phyloP scores from a whole-genome alignment of 495 filamentous ascomycete genomes.

The Aspergillus ellipticus region DNA sequence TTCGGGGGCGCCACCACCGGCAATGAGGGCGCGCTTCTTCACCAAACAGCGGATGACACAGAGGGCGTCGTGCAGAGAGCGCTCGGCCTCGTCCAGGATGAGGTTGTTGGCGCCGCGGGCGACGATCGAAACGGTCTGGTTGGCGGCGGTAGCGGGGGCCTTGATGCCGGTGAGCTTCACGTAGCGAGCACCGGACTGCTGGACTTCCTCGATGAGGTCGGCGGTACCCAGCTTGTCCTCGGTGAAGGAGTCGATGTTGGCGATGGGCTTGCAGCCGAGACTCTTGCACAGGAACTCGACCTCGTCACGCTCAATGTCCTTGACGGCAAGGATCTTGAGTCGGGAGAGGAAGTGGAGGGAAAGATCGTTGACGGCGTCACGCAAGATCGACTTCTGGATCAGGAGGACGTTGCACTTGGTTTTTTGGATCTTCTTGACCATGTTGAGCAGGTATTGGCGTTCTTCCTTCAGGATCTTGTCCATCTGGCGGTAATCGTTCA shows the following conservation, averaged over 20 bases:
- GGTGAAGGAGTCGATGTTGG: slow-evolving; percentile 97
- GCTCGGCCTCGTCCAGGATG: slow-evolving; percentile 95
- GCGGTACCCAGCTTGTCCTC: slow-evolving; percentile 98
- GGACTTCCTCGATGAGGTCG: slow-evolving; percentile 89
- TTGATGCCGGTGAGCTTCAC: slow-evolving; percentile 94
- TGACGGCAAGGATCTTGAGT: slow-evolving; percentile 90
- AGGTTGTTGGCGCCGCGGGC: slow-evolving; percentile 90
- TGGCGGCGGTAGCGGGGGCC: slow-evolving; percentile 46
- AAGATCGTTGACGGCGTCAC: slow-evolving; percentile 96
- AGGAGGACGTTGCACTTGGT: slow-evolving; percentile 98
- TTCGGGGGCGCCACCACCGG: slow-evolving; percentile 93
- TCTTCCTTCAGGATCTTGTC: slow-evolving; percentile 99
- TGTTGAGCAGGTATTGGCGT: slow-evolving; percentile 93
- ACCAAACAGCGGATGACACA: slow-evolving; percentile 97
- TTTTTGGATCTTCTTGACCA: slow-evolving; percentile 99
- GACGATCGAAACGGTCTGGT: slow-evolving; percentile 89
- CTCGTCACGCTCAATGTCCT: slow-evolving; percentile 97
- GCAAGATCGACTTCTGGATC: slow-evolving; percentile 96
- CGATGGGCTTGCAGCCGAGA: slow-evolving; percentile 97
- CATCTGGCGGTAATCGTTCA: slow-evolving; percentile 99
- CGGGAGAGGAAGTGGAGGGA: slow-evolving; percentile 96
- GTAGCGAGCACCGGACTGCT: slow-evolving; percentile 79
- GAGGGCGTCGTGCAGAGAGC: slow-evolving; percentile 91
- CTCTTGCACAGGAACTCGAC: slow-evolving; percentile 99
- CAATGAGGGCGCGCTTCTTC: slow-evolving; percentile 97